Evolutionary conservation across 768 basidiomycete genomes (phyloP).

Genomic region (Boletus rubroflammeus): DNA sequence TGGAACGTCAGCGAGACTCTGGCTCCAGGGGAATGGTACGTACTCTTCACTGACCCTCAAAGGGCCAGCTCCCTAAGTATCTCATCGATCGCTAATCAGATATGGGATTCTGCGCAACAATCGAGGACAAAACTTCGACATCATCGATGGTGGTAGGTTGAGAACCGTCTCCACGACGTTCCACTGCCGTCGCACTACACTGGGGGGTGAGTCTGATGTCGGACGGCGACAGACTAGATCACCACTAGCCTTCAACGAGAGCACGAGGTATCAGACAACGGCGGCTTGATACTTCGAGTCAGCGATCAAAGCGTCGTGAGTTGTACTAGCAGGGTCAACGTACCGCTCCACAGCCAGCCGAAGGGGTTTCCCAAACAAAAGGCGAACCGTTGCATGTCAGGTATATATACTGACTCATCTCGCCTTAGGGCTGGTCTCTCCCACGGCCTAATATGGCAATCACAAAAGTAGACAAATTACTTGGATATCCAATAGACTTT

Average conservation of each 20-base stretch:
- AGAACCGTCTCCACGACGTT: conserved; percentile 13
- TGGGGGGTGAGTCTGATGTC: not conserved
- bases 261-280: conserved; percentile 18
- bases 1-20: not conserved
- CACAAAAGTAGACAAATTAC: not conserved
- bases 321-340: not conserved
- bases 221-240: not conserved
- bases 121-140: conserved; percentile 1
- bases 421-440: conserved; percentile 32
- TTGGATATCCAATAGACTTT: conserved; percentile 1
- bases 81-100: conserved; percentile 19
- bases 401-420: conserved; percentile 12
- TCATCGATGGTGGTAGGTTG: conserved; percentile 10
- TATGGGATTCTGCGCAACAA: conserved; percentile 1
- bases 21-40: not conserved
- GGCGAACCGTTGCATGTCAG: not conserved
- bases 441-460: conserved; percentile 17
- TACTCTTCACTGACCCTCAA: conserved; percentile 23
- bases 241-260: conserved; percentile 2
- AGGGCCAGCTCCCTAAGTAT: conserved; percentile 17
- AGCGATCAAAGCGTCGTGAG: not conserved
- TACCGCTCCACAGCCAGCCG: conserved; percentile 21
- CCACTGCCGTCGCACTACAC: conserved; percentile 13
- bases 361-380: conserved; percentile 33
- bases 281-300: conserved; percentile 9